Evolutionary conservation across 345 rosid genomes (phyloP).

Genomic region (Ceriops tagal): DNA sequence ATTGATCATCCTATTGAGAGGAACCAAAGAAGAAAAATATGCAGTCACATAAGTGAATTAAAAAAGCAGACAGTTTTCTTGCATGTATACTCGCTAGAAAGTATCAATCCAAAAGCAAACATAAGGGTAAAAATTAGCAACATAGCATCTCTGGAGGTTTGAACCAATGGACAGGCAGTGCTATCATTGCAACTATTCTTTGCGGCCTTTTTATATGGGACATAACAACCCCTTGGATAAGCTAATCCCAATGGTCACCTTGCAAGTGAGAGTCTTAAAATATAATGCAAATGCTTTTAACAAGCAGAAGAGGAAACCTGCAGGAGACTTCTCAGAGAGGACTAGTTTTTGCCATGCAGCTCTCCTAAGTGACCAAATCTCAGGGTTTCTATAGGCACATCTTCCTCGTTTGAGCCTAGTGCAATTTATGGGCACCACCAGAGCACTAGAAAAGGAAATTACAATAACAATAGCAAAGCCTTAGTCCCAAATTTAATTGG

Average conservation of each 20-base stretch:
- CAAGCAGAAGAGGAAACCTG: constrained; percentile 1
- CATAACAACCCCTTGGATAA: too few relatives aligned
- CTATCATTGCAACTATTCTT: background rate
- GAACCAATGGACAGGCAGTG: background rate
- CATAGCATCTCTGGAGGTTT: background rate
- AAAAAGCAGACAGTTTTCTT: background rate
- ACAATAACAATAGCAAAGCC: background rate
- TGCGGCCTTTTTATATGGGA: background rate
- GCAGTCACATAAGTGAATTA: background rate
- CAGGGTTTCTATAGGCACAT: background rate
- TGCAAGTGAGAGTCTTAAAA: background rate
- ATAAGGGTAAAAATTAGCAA: background rate
- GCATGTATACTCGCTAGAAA: background rate
- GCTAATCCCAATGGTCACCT: too few relatives aligned
- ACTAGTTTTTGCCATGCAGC: background rate
- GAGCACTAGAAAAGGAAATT: background rate
- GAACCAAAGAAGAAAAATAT: background rate
- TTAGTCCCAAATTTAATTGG: too few relatives aligned
- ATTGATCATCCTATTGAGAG: background rate
- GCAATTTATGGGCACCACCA: constrained; percentile 20
- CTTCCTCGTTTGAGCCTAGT: background rate
- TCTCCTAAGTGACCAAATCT: background rate
- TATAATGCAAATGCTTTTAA: background rate
- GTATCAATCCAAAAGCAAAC: background rate
- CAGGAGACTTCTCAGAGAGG: constrained; percentile 5